These are phyloP conservation scores for Wickerhamiella azyma DNA, from an alignment of 805 yeast genomes.

Conservation along the genomic window DNA sequence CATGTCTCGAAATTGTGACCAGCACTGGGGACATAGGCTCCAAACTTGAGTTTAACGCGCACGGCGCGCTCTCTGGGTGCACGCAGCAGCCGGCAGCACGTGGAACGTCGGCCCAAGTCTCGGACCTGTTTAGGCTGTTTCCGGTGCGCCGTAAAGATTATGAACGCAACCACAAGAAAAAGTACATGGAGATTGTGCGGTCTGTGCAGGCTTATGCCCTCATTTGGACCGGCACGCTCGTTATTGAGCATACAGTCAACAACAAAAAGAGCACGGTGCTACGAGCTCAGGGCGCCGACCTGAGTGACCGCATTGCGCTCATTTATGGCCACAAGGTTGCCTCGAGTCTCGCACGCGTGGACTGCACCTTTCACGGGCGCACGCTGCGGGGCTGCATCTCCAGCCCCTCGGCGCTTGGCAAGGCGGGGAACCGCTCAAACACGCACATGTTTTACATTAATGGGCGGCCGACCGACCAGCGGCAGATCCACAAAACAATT, in stretches of 20 bases:
- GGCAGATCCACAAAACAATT: constrained; percentile 40
- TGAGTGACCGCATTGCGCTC: constrained; percentile 41
- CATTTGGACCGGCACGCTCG: constrained; percentile 45
- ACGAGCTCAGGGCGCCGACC: constrained; percentile 34
- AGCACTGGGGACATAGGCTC: constrained; percentile 42
- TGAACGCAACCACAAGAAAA: constrained; percentile 50
- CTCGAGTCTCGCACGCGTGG: constrained; percentile 42
- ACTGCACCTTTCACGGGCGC: constrained; percentile 12
- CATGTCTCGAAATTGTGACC: constrained; percentile 34
- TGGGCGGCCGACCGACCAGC: constrained; percentile 54
- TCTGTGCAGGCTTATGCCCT: constrained; percentile 57
- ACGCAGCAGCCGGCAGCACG: constrained; percentile 36
- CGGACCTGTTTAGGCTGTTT: constrained; percentile 46
- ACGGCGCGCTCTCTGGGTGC: constrained; percentile 37
- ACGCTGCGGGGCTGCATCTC: constrained; percentile 50
- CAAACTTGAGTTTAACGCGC: constrained; percentile 37
- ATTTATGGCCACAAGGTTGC: constrained; percentile 59
- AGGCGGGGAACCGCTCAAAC: constrained; percentile 61
- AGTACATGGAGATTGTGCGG: constrained; percentile 53
- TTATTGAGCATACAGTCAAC: constrained; percentile 38
- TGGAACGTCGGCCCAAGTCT: constrained; percentile 57
- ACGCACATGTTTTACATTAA: constrained; percentile 67
- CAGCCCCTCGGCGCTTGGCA: constrained; percentile 54
- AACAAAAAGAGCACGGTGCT: constrained; percentile 9
- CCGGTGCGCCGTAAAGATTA: constrained; percentile 79